Evolutionary conservation across 1,284 basidiomycete genomes (phyloP).

Genomic region (Sporisorium reilianum): DNA sequence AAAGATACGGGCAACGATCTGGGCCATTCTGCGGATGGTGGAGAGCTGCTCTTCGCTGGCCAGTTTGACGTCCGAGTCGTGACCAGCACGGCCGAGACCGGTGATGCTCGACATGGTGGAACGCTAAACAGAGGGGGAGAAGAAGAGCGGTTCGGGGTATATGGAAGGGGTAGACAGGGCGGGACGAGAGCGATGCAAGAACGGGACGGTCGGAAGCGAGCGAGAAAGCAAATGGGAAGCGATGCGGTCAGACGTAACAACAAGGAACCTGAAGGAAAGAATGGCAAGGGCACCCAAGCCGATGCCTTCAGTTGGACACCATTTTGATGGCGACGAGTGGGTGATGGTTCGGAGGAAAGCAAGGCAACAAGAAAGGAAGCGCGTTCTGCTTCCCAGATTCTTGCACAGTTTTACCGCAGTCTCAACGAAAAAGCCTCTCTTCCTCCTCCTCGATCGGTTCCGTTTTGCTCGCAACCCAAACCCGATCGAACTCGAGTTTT

Average conservation of each 20-base stretch:
- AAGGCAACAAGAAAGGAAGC: neutral
- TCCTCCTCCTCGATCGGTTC: neutral
- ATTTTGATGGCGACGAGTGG: conserved; percentile 22
- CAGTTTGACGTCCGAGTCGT: conserved; percentile 43
- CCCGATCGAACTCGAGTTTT: no score
- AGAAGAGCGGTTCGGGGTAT: conserved; percentile 7
- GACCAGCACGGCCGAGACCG: conserved; percentile 32
- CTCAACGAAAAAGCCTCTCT: neutral
- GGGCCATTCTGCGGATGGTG: conserved; percentile 75
- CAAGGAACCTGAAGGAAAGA: conserved; percentile 3
- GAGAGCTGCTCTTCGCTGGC: conserved; percentile 61
- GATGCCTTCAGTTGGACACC: conserved; percentile 18
- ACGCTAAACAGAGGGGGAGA: neutral
- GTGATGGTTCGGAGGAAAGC: conserved; percentile 9
- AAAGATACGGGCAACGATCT: conserved; percentile 91
- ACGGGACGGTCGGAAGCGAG: neutral
- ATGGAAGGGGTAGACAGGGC: neutral
- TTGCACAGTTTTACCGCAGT: conserved; percentile 2
- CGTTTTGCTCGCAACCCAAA: neutral
- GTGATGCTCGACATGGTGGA: conserved; percentile 34
- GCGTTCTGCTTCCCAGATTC: neutral
- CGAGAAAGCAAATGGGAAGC: conserved; percentile 6
- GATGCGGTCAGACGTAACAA: conserved; percentile 27
- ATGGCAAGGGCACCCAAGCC: conserved; percentile 1
- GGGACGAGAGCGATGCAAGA: neutral